Conservation (phyloP, 1,139 yeast genomes). For the Blastobotrys serpentis region DNA sequence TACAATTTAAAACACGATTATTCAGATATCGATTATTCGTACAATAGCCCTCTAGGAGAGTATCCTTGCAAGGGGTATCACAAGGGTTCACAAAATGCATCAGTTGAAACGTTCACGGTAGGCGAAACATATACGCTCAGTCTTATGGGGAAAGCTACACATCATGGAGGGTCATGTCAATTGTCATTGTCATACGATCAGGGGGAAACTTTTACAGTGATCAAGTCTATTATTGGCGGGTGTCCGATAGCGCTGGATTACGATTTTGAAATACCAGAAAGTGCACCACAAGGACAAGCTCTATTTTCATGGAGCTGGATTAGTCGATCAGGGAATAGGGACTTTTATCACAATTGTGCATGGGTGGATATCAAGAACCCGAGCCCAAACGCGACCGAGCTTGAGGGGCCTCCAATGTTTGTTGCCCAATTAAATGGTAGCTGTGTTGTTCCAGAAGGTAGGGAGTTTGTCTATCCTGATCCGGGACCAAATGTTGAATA, state of each 20-base stretch:
- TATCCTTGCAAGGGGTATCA: constrained; percentile 34
- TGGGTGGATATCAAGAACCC: constrained; percentile 28
- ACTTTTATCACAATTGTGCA: constrained; percentile 34
- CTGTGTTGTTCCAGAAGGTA: constrained; percentile 29
- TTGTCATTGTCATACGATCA: constrained; percentile 32
- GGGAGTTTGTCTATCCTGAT: constrained; percentile 30
- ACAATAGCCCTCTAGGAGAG: constrained; percentile 27
- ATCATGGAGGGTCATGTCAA: constrained; percentile 34
- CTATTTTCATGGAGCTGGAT: constrained; percentile 34
- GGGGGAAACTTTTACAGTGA: constrained; percentile 31
- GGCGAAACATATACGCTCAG: constrained; percentile 26
- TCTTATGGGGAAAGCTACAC: constrained; percentile 30
- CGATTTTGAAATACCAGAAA: constrained; percentile 27
- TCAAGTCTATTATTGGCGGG: constrained; percentile 33
- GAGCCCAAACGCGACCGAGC: constrained; percentile 14
- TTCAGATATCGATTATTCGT: constrained; percentile 24
- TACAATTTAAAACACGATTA: constrained; percentile 24
- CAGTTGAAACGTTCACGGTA: constrained; percentile 28
- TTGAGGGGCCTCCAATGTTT: constrained; percentile 26
- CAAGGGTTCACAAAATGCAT: constrained; percentile 20
- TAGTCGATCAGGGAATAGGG: constrained; percentile 31
- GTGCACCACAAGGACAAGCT: constrained; percentile 31
- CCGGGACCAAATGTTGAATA: constrained; percentile 30
- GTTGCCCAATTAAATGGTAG: constrained; percentile 28
- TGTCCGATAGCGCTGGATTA: constrained; percentile 30